Evolutionary conservation across 129 eudicot species (phyloP).

Genomic region (Ambrosia trifida): DNA sequence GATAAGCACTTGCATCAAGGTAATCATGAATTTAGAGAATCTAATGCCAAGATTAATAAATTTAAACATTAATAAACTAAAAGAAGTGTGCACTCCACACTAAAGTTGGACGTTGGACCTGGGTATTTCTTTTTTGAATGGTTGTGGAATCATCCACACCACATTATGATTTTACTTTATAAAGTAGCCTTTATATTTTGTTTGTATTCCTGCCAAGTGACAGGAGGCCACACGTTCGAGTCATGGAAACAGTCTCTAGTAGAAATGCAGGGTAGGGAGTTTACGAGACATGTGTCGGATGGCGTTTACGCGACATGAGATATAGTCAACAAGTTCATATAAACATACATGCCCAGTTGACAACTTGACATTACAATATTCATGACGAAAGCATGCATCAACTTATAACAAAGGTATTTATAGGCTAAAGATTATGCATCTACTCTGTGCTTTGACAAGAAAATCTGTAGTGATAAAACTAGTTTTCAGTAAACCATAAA

Average conservation of each 20-base stretch:
- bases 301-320: not conserved
- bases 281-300: not conserved
- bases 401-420: not conserved
- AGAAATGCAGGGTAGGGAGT: no score
- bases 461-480: not conserved
- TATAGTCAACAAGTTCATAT: not conserved
- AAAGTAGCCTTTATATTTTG: not conserved
- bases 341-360: not conserved
- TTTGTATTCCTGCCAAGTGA: not conserved
- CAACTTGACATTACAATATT: not conserved
- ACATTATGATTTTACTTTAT: not conserved
- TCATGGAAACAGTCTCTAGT: no score
- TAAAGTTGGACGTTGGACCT: constrained; percentile 19
- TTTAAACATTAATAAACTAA: not conserved
- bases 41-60: not conserved
- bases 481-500: not conserved
- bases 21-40: constrained; percentile 15
- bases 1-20: constrained; percentile 32
- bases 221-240: no score
- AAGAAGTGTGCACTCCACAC: constrained; percentile 39
- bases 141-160: constrained; percentile 20
- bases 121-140: not conserved
- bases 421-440: not conserved
- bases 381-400: not conserved
- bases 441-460: not conserved